These are phyloP conservation scores for Alisma plantagoaquatica DNA, from an alignment of 106 monocot species.

Conservation along the genomic window DNA sequence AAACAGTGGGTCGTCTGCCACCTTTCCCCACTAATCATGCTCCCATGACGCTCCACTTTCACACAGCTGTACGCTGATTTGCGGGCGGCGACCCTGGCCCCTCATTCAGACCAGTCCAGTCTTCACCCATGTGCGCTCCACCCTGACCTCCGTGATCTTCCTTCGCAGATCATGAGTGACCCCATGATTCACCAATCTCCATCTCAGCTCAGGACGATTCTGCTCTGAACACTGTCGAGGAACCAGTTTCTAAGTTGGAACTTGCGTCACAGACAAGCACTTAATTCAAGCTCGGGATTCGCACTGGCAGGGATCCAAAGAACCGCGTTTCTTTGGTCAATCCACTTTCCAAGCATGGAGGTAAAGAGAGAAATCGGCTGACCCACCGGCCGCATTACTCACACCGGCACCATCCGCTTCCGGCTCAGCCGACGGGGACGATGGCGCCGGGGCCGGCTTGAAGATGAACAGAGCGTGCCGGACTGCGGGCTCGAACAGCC, in stretches of 20 bases:
- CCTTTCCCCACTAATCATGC: no score
- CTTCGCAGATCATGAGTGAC: not conserved
- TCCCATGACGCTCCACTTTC: no score
- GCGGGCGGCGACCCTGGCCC: no score
- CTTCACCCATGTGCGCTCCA: not conserved
- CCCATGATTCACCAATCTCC: not conserved
- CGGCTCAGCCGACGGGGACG: slow-evolving; percentile 5
- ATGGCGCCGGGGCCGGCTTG: slow-evolving; percentile 17
- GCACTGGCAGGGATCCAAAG: no score
- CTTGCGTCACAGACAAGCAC: not conserved
- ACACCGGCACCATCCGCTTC: not conserved
- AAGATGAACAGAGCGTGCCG: slow-evolving; percentile 70
- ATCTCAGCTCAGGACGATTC: not conserved
- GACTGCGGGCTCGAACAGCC: slow-evolving; percentile 52
- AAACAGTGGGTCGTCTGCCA: no score
- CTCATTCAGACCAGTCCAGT: no score
- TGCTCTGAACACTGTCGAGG: not conserved
- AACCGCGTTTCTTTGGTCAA: slow-evolving; percentile 8
- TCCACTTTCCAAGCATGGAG: slow-evolving; percentile 77
- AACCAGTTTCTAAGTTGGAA: not conserved
- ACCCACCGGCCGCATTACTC: not conserved
- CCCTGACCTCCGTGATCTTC: not conserved
- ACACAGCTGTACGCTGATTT: no score
- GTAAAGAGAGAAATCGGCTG: slow-evolving; percentile 44
- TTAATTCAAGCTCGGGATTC: not conserved